Evolutionary conservation across 352 stramenopile genomes (phyloP).

Genomic region (Nothophytophthora sp.): DNA sequence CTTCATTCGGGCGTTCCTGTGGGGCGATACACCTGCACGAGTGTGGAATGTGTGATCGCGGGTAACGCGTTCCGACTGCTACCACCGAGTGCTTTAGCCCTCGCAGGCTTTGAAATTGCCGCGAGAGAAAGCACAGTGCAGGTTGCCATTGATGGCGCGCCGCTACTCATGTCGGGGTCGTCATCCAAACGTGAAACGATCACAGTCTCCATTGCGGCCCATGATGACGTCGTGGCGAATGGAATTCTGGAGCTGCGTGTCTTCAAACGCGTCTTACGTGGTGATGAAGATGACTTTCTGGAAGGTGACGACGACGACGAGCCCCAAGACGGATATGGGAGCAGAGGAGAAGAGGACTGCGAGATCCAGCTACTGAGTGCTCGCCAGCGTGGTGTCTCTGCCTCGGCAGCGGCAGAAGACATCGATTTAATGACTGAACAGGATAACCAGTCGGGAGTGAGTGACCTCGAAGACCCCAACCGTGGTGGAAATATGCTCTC

Average conservation of each 20-base stretch:
- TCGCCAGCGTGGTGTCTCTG: not conserved
- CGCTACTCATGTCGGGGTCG: conserved; percentile 45
- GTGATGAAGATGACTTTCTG: not conserved
- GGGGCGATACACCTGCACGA: conserved; percentile 51
- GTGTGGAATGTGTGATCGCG: conserved; percentile 58
- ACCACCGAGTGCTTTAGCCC: conserved; percentile 21
- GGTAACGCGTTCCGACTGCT: conserved; percentile 57
- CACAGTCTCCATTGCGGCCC: conserved; percentile 39
- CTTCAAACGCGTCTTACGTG: conserved; percentile 16
- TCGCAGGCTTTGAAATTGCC: conserved; percentile 49
- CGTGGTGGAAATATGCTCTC: no score
- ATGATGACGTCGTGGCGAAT: conserved; percentile 44
- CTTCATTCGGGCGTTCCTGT: conserved; percentile 42
- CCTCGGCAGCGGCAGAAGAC: no score
- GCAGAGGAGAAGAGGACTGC: conserved; percentile 10
- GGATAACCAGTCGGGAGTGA: no score
- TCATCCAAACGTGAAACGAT: conserved; percentile 37
- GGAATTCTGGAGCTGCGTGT: conserved; percentile 54
- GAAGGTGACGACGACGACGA: conserved; percentile 4
- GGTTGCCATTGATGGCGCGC: conserved; percentile 45
- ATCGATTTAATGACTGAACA: not conserved
- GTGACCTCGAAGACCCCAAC: conserved; percentile 1
- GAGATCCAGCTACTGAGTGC: conserved; percentile 16
- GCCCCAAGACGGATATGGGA: conserved; percentile 1
- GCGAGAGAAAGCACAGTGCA: conserved; percentile 54